A percentile compares a stretch with the other conserved stretches of the same genome.
These are phyloP conservation scores for Mycena capillaripes DNA, from an alignment of 768 basidiomycete species.

Conservation along the genomic window DNA sequence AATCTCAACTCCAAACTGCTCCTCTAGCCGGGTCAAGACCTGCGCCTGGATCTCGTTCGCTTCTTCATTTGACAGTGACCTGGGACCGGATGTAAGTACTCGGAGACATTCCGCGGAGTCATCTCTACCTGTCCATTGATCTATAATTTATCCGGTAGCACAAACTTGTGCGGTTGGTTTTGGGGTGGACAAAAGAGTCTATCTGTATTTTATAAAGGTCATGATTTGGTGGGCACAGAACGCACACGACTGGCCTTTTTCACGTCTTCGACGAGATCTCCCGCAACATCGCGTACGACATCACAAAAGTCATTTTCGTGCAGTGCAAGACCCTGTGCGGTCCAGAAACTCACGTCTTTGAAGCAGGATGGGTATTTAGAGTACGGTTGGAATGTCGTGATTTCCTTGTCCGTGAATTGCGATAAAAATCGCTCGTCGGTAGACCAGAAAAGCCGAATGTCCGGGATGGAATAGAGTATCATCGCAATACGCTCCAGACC, in stretches of 20 bases:
- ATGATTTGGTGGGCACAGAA: constrained; percentile 5
- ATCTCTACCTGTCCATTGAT: constrained; percentile 91
- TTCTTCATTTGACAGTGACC: constrained; percentile 92
- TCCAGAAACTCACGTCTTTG: constrained; percentile 98
- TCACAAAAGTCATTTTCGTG: constrained; percentile 99
- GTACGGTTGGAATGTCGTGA: constrained; percentile 90
- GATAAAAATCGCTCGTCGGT: constrained; percentile 86
- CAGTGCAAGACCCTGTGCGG: constrained; percentile 65
- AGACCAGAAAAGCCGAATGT: constrained; percentile 99
- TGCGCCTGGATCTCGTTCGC: constrained; percentile 83
- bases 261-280: constrained; percentile 94
- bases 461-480: constrained; percentile 96
- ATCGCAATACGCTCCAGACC: constrained; percentile 98
- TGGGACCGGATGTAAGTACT: constrained; percentile 44
- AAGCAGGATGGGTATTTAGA: constrained; percentile 94
- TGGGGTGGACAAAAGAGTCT: constrained; percentile 92
- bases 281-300: constrained; percentile 91
- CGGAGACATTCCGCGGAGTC: not conserved
- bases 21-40: constrained; percentile 68
- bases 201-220: constrained; percentile 66
- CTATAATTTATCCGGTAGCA: constrained; percentile 95
- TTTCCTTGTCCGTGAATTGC: constrained; percentile 85
- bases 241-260: constrained; percentile 68
- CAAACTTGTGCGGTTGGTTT: constrained; percentile 81
- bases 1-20: constrained; percentile 87